phyloP scores from a whole-genome alignment of 331 rosid species.

The Quercus lobata region DNA sequence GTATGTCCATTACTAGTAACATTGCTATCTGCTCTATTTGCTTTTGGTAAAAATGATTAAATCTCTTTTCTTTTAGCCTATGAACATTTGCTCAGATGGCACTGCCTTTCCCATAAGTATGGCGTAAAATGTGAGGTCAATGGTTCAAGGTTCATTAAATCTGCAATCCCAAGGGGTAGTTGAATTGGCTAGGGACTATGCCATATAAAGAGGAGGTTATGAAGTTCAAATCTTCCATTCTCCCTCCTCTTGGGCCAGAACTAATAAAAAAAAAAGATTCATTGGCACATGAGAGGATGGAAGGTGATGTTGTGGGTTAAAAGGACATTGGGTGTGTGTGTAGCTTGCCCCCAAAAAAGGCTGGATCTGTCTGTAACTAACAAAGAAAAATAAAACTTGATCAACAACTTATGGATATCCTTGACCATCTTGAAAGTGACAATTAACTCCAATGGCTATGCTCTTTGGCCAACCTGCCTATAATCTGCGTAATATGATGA shows the following conservation, averaged over 20 bases:
- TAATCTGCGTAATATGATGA: neutral
- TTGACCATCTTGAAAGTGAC: neutral
- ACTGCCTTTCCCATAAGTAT: neutral
- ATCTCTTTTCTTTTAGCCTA: neutral
- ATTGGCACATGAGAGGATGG: too few relatives aligned
- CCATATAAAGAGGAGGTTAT: too few relatives aligned
- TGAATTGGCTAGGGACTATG: too few relatives aligned
- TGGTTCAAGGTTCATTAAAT: neutral
- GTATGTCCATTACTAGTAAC: neutral
- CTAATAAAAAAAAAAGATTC: too few relatives aligned
- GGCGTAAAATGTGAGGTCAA: neutral
- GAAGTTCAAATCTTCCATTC: too few relatives aligned
- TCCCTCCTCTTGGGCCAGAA: too few relatives aligned
- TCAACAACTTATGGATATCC: neutral
- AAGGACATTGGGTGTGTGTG: too few relatives aligned
- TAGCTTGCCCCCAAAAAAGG: too few relatives aligned
- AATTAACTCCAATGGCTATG: neutral
- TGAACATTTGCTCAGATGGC: neutral
- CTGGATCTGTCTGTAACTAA: too few relatives aligned
- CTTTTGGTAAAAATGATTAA: neutral
- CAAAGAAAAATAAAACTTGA: too few relatives aligned
- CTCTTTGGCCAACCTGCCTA: neutral
- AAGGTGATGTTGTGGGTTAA: too few relatives aligned
- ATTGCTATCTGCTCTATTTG: neutral
- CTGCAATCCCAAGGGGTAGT: too few relatives aligned